These are phyloP conservation scores for Neurospora cerealis DNA, from an alignment of 495 filamentous ascomycete genomes.

Conservation along the genomic window DNA sequence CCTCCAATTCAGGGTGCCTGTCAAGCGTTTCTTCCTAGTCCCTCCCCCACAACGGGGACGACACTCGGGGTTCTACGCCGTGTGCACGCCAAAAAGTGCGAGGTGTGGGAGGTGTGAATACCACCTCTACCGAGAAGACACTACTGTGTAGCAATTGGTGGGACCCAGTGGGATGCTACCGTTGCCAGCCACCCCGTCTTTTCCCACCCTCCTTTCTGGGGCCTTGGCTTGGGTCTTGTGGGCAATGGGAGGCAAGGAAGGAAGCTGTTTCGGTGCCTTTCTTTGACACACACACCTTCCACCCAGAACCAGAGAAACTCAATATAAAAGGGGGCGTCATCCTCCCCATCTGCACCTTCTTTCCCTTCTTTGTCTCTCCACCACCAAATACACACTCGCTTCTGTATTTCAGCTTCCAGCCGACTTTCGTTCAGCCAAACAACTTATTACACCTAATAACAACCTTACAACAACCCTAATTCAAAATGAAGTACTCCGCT, in stretches of 20 bases:
- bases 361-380: not conserved
- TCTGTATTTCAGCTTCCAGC: not conserved
- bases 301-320: not conserved
- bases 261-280: not conserved
- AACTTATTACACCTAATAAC: not conserved
- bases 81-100: not conserved
- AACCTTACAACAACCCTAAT: not conserved
- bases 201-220: not conserved
- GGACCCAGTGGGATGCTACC: not conserved
- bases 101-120: not conserved
- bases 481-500: slow-evolving; percentile 33
- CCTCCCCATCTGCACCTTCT: not conserved
- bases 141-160: not conserved
- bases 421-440: not conserved
- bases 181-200: not conserved
- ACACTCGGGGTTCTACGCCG: not conserved
- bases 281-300: not conserved
- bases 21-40: not conserved
- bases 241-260: not conserved
- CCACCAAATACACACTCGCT: not conserved
- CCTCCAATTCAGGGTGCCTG: not conserved
- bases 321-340: not conserved
- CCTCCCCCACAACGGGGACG: not conserved
- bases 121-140: not conserved
- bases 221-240: not conserved